Evolutionary conservation across 139 green algal genomes (phyloP).

Genomic region (Bryopsis sp.): DNA sequence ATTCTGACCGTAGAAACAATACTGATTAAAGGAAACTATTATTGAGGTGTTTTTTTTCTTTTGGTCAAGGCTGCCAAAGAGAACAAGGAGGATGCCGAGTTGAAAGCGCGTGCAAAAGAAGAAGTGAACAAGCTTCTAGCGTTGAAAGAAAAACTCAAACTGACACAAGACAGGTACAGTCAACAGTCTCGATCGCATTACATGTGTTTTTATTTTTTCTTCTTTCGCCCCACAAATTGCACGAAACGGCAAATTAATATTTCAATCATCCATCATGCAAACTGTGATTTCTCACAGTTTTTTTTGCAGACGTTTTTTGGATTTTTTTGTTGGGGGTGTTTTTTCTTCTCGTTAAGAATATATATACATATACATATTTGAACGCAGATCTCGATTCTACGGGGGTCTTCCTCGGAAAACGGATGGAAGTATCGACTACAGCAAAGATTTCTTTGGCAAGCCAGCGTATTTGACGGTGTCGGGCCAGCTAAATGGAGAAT

Average conservation of each 20-base stretch:
- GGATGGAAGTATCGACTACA: slow-evolving; percentile 71
- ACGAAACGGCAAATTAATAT: too few species aligned
- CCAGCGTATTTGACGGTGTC: slow-evolving; percentile 90
- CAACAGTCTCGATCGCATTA: too few species aligned
- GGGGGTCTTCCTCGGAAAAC: slow-evolving; percentile 34
- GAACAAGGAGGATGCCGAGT: slow-evolving; percentile 39
- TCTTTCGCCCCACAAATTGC: too few species aligned
- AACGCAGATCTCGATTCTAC: slow-evolving; percentile 23
- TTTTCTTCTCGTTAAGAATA: too few species aligned
- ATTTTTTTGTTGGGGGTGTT: too few species aligned
- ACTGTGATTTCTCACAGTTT: too few species aligned
- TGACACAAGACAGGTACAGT: slow-evolving; percentile 55
- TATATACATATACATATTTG: background rate
- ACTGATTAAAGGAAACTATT: too few species aligned
- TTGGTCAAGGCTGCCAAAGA: slow-evolving; percentile 37
- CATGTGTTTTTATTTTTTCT: too few species aligned
- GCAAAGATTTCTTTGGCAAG: slow-evolving; percentile 89
- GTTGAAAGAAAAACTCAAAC: slow-evolving; percentile 58
- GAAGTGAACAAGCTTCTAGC: slow-evolving; percentile 48
- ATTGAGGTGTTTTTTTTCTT: background rate
- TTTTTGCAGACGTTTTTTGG: too few species aligned
- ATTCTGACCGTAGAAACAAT: too few species aligned
- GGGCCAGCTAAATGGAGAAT: slow-evolving; percentile 88
- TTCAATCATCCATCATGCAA: too few species aligned
- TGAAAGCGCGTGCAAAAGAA: slow-evolving; percentile 36